These are phyloP conservation scores for Hsuehochloa calcarea DNA, from an alignment of 176 grass and related monocot species.

Conservation along the genomic window DNA sequence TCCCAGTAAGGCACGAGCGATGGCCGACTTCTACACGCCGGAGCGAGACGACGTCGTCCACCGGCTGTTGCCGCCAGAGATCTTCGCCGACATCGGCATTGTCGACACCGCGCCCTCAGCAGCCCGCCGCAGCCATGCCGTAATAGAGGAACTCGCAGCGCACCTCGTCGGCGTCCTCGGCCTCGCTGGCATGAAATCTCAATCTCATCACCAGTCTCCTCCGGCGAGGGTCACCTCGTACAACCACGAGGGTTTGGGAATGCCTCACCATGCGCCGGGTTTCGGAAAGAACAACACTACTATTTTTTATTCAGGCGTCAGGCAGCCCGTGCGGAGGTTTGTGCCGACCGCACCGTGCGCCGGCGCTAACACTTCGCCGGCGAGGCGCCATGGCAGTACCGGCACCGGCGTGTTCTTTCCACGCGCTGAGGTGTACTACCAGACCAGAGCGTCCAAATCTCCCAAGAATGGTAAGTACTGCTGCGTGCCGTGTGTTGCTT, in stretches of 20 bases:
- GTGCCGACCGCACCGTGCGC: background rate
- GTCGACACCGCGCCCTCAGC: background rate
- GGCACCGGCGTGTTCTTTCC: conserved; percentile 45
- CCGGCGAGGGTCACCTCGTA: background rate
- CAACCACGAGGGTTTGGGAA: background rate
- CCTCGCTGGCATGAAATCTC: background rate
- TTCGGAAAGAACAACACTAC: no score
- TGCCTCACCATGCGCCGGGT: background rate
- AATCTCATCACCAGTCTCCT: background rate
- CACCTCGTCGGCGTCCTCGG: conserved; percentile 38
- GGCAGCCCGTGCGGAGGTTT: background rate
- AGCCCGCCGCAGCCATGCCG: background rate
- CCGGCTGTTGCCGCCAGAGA: conserved; percentile 31
- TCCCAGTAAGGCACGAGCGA: background rate
- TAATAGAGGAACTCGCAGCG: conserved; percentile 15
- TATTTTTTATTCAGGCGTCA: background rate
- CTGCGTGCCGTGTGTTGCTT: no score
- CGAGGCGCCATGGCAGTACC: background rate
- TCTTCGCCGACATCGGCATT: conserved; percentile 28
- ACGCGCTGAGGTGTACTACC: background rate
- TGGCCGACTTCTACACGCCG: conserved; percentile 1
- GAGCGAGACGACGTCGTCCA: conserved; percentile 2
- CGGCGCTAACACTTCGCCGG: background rate
- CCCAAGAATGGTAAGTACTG: conserved; percentile 1
- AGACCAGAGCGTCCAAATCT: background rate